Percentiles rank a stretch among this genome's conserved stretches.
phyloP scores from a whole-genome alignment of 2,329 filamentous ascomycete genomes.

The Didymella arachidicola region DNA sequence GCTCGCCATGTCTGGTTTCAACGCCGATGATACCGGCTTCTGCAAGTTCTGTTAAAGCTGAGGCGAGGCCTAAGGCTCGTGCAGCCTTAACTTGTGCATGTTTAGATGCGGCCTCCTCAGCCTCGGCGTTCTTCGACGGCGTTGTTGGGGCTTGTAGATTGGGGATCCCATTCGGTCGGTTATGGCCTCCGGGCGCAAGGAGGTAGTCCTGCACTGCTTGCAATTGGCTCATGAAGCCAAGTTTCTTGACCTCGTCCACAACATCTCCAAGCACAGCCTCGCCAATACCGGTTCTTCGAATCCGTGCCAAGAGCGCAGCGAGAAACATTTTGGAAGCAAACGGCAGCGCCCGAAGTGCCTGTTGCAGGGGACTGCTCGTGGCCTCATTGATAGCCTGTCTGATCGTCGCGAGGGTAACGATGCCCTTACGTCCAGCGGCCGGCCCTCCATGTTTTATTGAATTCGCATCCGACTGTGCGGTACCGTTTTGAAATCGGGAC shows the following conservation, averaged over 20 bases:
- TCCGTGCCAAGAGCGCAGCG: conserved; percentile 78
- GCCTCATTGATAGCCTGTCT: conserved; percentile 95
- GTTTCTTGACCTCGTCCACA: conserved; percentile 80
- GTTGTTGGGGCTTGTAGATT: conserved; percentile 20
- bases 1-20: conserved; percentile 78
- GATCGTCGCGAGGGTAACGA: conserved; percentile 91
- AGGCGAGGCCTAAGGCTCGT: conserved; percentile 65
- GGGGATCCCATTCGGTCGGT: conserved; percentile 21
- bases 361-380: conserved; percentile 89
- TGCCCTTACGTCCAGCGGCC: conserved; percentile 49
- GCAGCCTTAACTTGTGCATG: conserved; percentile 50
- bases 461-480: conserved; percentile 33
- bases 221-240: conserved; percentile 68
- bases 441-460: conserved; percentile 36
- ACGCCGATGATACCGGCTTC: conserved; percentile 88
- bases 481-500: conserved; percentile 28
- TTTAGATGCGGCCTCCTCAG: conserved; percentile 27
- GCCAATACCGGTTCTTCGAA: conserved; percentile 81
- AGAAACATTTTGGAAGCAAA: conserved; percentile 85
- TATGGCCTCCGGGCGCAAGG: conserved; percentile 52
- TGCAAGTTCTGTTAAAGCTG: conserved; percentile 81
- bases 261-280: conserved; percentile 92
- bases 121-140: conserved; percentile 30
- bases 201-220: conserved; percentile 69
- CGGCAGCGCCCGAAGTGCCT: conserved; percentile 83